phyloP scores from a whole-genome alignment of 164 flowering plant genomes.

The Santalum album region DNA sequence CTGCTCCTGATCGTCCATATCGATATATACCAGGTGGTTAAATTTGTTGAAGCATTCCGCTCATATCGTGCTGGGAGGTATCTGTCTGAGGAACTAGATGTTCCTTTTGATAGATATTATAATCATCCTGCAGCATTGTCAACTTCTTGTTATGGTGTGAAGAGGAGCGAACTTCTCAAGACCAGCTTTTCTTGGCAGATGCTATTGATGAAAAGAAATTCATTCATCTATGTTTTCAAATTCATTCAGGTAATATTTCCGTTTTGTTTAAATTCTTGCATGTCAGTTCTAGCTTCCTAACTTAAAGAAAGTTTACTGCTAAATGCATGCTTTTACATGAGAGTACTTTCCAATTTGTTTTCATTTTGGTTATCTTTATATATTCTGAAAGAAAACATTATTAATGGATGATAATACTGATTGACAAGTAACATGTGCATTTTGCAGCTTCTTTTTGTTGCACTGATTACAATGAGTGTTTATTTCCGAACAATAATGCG shows the following conservation, averaged over 20 bases:
- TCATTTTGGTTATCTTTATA: background rate
- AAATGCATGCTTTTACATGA: background rate
- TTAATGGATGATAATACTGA: background rate
- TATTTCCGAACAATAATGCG: slow-evolving; percentile 78
- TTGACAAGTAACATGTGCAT: slow-evolving; percentile 1
- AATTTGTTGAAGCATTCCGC: slow-evolving; percentile 81
- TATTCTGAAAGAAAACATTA: background rate
- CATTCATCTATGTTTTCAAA: slow-evolving; percentile 82
- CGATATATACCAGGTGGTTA: slow-evolving; percentile 56
- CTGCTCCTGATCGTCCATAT: slow-evolving; percentile 48
- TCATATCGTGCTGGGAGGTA: slow-evolving; percentile 50
- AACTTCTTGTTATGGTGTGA: slow-evolving; percentile 62
- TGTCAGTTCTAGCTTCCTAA: background rate
- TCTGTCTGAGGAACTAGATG: slow-evolving; percentile 45
- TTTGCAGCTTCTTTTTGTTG: slow-evolving; percentile 83
- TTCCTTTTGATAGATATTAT: slow-evolving; percentile 65
- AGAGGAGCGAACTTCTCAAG: slow-evolving; percentile 65
- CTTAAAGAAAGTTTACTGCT: background rate
- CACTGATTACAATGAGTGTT: slow-evolving; percentile 86
- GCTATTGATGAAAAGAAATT: slow-evolving; percentile 89
- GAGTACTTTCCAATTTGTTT: no score
- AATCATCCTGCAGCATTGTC: slow-evolving; percentile 92
- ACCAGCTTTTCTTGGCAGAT: slow-evolving; percentile 69
- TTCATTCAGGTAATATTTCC: slow-evolving; percentile 63
- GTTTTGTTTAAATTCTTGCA: background rate